phyloP scores from a whole-genome alignment of 208 protist species.

The Angomonas ambiguus region DNA sequence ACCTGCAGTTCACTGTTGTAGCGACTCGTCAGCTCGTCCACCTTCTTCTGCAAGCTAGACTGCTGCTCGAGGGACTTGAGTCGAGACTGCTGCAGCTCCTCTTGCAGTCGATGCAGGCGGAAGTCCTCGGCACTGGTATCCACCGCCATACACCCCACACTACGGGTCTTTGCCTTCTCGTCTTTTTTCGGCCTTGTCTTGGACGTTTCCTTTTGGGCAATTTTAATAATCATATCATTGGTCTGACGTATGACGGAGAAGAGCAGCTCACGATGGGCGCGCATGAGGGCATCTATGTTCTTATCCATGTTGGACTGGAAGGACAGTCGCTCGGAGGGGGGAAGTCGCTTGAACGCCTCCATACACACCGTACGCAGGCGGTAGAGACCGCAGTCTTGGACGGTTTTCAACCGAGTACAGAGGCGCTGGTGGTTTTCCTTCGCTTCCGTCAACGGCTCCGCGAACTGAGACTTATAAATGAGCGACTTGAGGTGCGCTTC shows the following conservation, averaged over 20 bases:
- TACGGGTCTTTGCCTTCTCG: slow-evolving; percentile 13
- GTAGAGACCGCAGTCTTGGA: slow-evolving; percentile 32
- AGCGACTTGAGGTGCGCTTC: slow-evolving; percentile 41
- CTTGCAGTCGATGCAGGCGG: slow-evolving; percentile 15
- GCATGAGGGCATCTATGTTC: slow-evolving; percentile 43
- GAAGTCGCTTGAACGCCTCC: slow-evolving; percentile 11
- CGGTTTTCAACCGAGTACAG: slow-evolving; percentile 42
- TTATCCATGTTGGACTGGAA: slow-evolving; percentile 35
- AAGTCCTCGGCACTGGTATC: slow-evolving; percentile 11
- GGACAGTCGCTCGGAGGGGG: background rate
- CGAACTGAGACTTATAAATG: slow-evolving; percentile 35
- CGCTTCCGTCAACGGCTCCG: slow-evolving; percentile 29
- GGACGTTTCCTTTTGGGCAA: slow-evolving; percentile 30
- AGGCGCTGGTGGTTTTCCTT: slow-evolving; percentile 41
- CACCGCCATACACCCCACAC: slow-evolving; percentile 14
- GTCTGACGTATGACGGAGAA: slow-evolving; percentile 24
- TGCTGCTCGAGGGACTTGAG: slow-evolving; percentile 4
- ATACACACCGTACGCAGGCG: background rate
- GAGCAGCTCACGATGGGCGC: slow-evolving; percentile 49
- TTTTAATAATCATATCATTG: too few species aligned
- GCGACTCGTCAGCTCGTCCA: background rate
- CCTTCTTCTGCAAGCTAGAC: background rate
- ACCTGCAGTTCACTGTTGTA: background rate
- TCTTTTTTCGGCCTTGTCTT: slow-evolving; percentile 19
- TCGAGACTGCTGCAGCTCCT: background rate